Base-by-base conservation (phyloP, 805 yeast genomes). In the Candida andamanensis region DNA sequence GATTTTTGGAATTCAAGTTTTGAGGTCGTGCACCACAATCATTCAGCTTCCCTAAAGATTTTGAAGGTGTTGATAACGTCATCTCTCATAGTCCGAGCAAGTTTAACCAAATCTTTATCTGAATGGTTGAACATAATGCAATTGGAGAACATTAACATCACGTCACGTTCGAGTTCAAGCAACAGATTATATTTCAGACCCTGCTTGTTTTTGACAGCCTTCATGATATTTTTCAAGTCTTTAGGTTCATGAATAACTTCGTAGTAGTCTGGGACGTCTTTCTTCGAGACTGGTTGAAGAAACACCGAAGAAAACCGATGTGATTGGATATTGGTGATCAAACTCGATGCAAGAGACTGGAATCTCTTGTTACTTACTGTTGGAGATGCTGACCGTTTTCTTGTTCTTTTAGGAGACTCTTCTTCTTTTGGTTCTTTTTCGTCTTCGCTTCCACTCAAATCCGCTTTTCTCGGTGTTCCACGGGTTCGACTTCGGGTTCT, bases 101-200 rank as follows among this genome's bases (percentile, higher is more conserved):
- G 71, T 22, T 57, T 53, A 26, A 72, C 74, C 39, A 81, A 67
- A 33, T 79, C 85, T 17, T 78, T 72, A 38, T 72, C 76, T 39
- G 75, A 67, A 44, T 73, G 73, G 53, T 85, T 84, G 58, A 78
- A 85, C 92, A 85, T 85, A 12, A 84, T 71, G 12, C 90, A 85
- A 53, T 85, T 85, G 31, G 90, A 81, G 58, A 80, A 82, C 92
- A 85, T 82, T 37, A 79, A 61, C 60, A 79, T 69, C 26, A 85
- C 63, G 40, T 80, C 85, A 30, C 81, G 61, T 43, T 84, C 85
- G 15, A 85, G 59, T 36, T 79, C 77, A 21, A 69, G 63, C 25
- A 84, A 70, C 33, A 69, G 65, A 0, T 78, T 79, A 30, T 75
- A 76, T 15, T 43, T 49, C 2, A 65, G 60, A 6, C 50, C 54